Evolutionary conservation across 1,139 yeast species (phyloP), one percentile per base, ranked within the genome.

Genomic region (Kodamaea alishanica): DNA sequence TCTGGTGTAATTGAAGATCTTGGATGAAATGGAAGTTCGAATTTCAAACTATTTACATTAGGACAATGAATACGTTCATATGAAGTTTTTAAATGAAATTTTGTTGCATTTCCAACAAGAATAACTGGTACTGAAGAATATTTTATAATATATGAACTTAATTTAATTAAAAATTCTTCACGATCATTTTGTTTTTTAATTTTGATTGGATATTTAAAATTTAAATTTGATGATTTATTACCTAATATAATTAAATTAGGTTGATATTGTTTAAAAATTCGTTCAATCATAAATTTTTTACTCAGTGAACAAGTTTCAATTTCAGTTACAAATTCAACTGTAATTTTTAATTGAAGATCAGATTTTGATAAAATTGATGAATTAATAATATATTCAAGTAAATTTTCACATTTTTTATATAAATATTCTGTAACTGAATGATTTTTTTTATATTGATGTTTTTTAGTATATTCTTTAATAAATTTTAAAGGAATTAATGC

Each of bases 241-340:
- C 75, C 73, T 33, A 41, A 30, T 5, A 57, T 51, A 34, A 70
- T 43, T 41, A 71, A 47, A 38, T 61, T 61, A 2, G 77, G 77
- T 40, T 63, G 73, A 49, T 70, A 70, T 45, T 69, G 76, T 34
- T 56, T 54, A 48, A 56, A 67, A 32, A 71, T 51, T 42, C 67
- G 65, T 26, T 58, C 47, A 34, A 71, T 48, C 66, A 68, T 65
- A 36, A 54, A 59, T 47, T 69, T 70, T 35, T 59, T 56, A 9
- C 23, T 8, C 9, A 9, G 10, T 3, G 27, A 23, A 8, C 6
- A 26, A 2, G 29, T 32, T 11, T 48, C 51, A 23, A 38, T 35
- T 30, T 50, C 54, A n/a, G 51, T 47, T 10, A 78, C 73, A 44
- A 79, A 65, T 48, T 79, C 85, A 9, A 80, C 73, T 0, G 83